These are phyloP conservation scores for Phaeosphaeria sp. DNA, from an alignment of 2,329 filamentous ascomycete species.

Conservation along the genomic window DNA sequence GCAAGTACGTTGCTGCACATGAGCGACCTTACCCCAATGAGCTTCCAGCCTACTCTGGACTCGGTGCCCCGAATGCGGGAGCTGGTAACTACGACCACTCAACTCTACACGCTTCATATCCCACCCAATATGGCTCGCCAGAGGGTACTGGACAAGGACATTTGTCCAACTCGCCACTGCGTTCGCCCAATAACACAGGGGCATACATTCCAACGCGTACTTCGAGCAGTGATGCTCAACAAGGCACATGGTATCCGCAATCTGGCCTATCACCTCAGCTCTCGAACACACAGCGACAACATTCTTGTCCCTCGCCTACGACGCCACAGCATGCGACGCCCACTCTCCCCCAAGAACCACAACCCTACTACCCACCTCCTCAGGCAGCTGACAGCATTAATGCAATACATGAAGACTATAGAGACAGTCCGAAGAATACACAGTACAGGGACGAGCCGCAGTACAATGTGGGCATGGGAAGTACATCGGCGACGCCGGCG, in stretches of 20 bases:
- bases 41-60: slow-evolving; percentile 17
- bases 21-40: slow-evolving; percentile 23
- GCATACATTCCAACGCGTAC: not conserved
- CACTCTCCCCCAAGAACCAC: not conserved
- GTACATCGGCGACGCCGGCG: not conserved
- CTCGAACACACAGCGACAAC: not conserved
- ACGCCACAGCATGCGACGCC: not conserved
- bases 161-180: not conserved
- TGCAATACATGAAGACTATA: not conserved
- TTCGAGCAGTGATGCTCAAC: not conserved
- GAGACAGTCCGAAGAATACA: not conserved
- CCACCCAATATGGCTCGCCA: not conserved
- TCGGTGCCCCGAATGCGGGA: slow-evolving; percentile 24
- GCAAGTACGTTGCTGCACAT: slow-evolving; percentile 38
- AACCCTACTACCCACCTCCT: slow-evolving; percentile 4
- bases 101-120: slow-evolving; percentile 4
- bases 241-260: not conserved
- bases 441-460: slow-evolving; percentile 1
- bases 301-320: not conserved
- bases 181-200: not conserved
- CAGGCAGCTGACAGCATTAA: not conserved
- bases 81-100: slow-evolving; percentile 27
- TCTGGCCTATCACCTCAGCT: not conserved
- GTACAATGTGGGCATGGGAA: not conserved
- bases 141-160: not conserved